Base-by-base conservation (phyloP, 78 protist genomes). In the Cavenderia fasciculata region DNA sequence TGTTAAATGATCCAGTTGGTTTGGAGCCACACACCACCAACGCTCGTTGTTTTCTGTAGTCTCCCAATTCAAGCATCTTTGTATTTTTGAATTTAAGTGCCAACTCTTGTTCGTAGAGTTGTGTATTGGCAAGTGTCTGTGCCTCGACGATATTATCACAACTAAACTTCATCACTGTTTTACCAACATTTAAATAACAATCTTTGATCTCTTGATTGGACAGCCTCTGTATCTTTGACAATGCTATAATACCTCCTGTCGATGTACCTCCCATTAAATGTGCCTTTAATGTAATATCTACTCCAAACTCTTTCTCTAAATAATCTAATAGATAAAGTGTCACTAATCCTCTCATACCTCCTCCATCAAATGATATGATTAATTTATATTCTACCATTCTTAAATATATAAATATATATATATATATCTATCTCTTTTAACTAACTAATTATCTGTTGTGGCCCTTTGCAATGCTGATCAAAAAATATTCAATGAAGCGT, bases 261-360 rank as follows among this genome's bases (percentile, higher is more conserved):
- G 59, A 46, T 18, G 76, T 69, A 27, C 76, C 76, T 5, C 40
- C 76, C 25, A 41, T 69, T 21, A 69, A n/a, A 69, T 69, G 61
- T 47, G 44, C 19, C 27, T 19, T 11, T 21, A 47, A 25, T 5
- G 54, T 29, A 25, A 69, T 69, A 31, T 69, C 34, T 12, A 27
- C 8, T 29, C 59, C 76, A 11, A 69, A 47, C 16, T 69, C 61
- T 69, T 47, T 69, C 31, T 69, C 76, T 1, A 69, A 14, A 46
- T 69, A 27, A 0, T 4, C 0, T 25, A 69, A 29, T 12, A 69
- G 43, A 47, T 69, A 59, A 33, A 69, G 57, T 23, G 76, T 25
- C 36, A 46, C 47, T 31, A 69, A 47, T 2, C 76, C 76, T 3
- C 33, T 19, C 10, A 40, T 65, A 41, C 12, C 71, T 7, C 3